Percentiles rank a stretch among this genome's conserved stretches.
These are phyloP conservation scores for Wickerhamomyces sp. DNA, from an alignment of 1,139 yeast species.

Conservation along the genomic window DNA sequence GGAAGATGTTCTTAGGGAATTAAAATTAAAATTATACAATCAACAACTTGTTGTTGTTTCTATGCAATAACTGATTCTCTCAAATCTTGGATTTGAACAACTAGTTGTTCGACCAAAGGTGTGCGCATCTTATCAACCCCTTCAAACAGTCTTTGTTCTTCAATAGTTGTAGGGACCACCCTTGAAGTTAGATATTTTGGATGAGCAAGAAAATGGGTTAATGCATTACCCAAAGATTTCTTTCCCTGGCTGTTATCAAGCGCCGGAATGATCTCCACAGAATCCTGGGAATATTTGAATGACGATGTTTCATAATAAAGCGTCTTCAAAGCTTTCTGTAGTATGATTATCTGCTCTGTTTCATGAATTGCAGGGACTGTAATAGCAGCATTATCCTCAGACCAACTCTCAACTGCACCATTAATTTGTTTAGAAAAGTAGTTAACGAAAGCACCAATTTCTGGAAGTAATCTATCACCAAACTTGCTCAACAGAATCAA, in stretches of 20 bases:
- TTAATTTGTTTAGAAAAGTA: constrained; percentile 65
- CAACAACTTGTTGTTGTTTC: neutral
- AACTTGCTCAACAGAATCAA: constrained; percentile 56
- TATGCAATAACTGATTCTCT: constrained; percentile 38
- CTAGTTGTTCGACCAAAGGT: constrained; percentile 43
- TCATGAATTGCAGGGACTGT: constrained; percentile 69
- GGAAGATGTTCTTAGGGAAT: constrained; percentile 31
- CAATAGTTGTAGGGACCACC: constrained; percentile 56
- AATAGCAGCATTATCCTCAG: constrained; percentile 54
- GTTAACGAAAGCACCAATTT: constrained; percentile 58
- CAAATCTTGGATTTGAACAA: constrained; percentile 52
- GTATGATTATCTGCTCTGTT: constrained; percentile 68
- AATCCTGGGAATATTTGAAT: constrained; percentile 21
- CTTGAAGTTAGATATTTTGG: constrained; percentile 78
- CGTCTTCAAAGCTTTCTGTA: constrained; percentile 54
- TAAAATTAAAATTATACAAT: constrained; percentile 2
- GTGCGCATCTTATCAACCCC: constrained; percentile 36
- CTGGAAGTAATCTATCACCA: constrained; percentile 62
- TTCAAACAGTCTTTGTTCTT: constrained; percentile 55
- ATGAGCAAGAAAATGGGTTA: constrained; percentile 74
- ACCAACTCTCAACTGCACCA: constrained; percentile 67
- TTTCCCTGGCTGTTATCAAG: constrained; percentile 55
- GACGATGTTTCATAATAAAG: constrained; percentile 40
- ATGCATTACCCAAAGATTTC: constrained; percentile 50
- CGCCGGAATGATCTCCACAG: constrained; percentile 48